Percentiles rank a stretch among this genome's conserved stretches.
Evolutionary conservation across 1,284 basidiomycete species (phyloP).

Genomic region (Papiliotrema nemorosa): DNA sequence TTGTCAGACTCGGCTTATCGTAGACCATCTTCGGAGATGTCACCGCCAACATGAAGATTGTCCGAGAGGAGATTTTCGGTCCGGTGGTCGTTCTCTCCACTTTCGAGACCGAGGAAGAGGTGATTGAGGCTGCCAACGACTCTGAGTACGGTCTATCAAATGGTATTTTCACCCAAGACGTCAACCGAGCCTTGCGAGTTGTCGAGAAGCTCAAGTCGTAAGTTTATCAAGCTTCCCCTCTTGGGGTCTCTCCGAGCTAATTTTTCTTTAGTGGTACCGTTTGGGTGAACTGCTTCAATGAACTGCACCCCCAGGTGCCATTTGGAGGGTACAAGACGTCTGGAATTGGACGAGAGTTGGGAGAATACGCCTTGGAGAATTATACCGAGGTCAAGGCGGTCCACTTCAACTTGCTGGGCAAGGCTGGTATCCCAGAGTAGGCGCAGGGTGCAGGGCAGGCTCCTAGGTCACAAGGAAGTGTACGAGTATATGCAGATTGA

Average conservation of each 20-base stretch:
- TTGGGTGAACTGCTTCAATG: conserved; percentile 71
- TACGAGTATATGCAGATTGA: too few species aligned
- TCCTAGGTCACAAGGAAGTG: too few species aligned
- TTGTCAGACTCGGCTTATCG: neutral
- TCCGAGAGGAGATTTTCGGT: conserved; percentile 84
- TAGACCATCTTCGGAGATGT: conserved; percentile 80
- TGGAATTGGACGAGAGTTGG: conserved; percentile 73
- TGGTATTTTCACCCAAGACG: conserved; percentile 76
- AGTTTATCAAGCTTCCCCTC: too few species aligned
- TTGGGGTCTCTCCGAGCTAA: neutral
- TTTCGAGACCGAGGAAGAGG: conserved; percentile 75
- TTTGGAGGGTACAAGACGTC: conserved; percentile 81
- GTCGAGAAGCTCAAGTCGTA: conserved; percentile 48
- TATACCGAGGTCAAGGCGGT: conserved; percentile 82
- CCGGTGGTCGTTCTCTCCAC: conserved; percentile 57
- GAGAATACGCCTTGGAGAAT: conserved; percentile 74
- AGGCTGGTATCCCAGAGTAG: conserved; percentile 12
- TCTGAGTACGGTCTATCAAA: conserved; percentile 82
- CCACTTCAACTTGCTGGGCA: conserved; percentile 61
- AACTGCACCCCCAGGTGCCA: conserved; percentile 62
- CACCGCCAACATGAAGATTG: conserved; percentile 76
- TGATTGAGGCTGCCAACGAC: conserved; percentile 77
- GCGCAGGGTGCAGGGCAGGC: too few species aligned
- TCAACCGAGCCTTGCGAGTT: conserved; percentile 68
- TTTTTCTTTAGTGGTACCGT: conserved; percentile 7